phyloP scores from a whole-genome alignment of 371 early-diverging fungal species.

The Racocetra persica region DNA sequence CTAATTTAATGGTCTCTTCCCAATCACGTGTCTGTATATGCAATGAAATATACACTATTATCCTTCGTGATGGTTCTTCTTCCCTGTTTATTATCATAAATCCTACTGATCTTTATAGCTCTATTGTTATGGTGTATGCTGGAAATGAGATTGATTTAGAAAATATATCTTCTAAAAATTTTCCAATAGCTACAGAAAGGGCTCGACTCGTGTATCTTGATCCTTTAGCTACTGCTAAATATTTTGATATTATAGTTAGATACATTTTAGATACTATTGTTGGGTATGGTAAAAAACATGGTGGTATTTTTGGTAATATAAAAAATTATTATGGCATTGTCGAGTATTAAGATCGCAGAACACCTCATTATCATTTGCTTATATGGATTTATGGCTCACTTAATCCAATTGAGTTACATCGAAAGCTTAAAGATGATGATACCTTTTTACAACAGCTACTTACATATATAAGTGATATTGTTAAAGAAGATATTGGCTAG shows the following conservation, averaged over 20 bases:
- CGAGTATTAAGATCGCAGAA: not conserved
- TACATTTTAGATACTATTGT: not conserved
- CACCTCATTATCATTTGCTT: not conserved
- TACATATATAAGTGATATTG: not conserved
- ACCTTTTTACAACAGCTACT: not conserved
- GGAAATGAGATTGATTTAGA: not conserved
- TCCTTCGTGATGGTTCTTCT: not conserved
- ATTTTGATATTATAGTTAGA: not conserved
- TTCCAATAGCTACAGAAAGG: not conserved
- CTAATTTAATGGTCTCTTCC: not conserved
- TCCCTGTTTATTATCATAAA: not conserved
- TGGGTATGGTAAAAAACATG: not conserved
- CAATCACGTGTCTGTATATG: not conserved
- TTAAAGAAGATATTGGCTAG: not conserved
- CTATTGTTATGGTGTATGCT: not conserved
- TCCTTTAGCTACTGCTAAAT: not conserved
- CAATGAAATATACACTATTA: not conserved
- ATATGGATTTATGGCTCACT: not conserved
- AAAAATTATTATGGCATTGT: not conserved
- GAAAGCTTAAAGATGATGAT: not conserved
- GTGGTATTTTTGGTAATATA: not conserved
- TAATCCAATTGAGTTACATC: not conserved
- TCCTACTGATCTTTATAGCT: not conserved
- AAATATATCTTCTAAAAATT: not conserved
- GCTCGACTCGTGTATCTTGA: not conserved